A percentile compares a stretch with the other conserved stretches of the same genome.
Evolutionary conservation across 2,329 filamentous ascomycete species (phyloP).

Genomic region (Capronia coronata): DNA sequence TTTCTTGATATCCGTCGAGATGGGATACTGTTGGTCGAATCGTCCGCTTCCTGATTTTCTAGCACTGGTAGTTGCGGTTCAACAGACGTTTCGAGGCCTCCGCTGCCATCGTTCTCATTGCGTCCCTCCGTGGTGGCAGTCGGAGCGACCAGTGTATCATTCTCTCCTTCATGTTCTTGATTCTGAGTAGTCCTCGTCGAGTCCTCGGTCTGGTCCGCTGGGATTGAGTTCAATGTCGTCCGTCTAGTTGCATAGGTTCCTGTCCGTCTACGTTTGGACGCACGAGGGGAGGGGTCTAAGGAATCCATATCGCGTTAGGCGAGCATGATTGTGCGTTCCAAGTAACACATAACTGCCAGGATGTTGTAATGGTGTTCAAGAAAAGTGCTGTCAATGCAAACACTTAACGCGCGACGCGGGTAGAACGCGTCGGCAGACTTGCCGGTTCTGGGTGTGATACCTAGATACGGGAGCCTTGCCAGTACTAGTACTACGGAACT

Average conservation of each 20-base stretch:
- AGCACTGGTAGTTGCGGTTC: no score
- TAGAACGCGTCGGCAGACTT: constrained; percentile 19
- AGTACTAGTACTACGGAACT: not conserved
- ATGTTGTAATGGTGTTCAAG: not conserved
- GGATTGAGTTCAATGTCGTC: constrained; percentile 12
- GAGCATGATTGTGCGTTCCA: not conserved
- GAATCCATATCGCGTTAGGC: constrained; percentile 5
- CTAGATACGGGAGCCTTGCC: not conserved
- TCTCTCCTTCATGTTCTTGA: not conserved
- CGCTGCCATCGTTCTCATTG: not conserved
- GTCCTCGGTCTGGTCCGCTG: not conserved
- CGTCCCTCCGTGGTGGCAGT: no score
- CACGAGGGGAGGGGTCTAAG: constrained; percentile 21
- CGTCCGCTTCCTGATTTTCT: no score
- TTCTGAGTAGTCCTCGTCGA: not conserved
- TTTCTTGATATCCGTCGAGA: not conserved
- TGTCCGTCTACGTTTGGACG: constrained; percentile 24
- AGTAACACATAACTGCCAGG: not conserved
- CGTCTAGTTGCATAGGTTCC: constrained; percentile 22
- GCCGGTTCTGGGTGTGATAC: not conserved
- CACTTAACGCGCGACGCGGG: constrained; percentile 22
- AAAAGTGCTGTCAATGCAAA: constrained; percentile 1
- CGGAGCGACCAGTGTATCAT: no score
- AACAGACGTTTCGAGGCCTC: no score
- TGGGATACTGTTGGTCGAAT: no score